These are phyloP conservation scores for Paecilomyces sp. DNA, from an alignment of 2,329 filamentous ascomycete species.

Conservation along the genomic window DNA sequence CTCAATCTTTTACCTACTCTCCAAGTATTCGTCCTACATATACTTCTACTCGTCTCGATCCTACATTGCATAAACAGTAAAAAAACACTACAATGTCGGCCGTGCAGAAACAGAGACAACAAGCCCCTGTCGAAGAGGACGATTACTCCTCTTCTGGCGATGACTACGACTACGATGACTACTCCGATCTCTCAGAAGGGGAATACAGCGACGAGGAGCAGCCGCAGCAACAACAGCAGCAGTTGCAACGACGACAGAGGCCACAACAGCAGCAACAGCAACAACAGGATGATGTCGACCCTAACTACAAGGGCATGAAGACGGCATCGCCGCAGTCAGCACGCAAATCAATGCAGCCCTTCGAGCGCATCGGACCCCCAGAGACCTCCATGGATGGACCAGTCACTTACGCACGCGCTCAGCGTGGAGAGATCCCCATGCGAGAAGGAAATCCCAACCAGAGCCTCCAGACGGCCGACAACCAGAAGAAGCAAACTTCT, in stretches of 20 bases:
- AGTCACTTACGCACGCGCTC: conserved; percentile 47
- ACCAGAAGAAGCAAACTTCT: conserved; percentile 28
- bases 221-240: conserved; percentile 7
- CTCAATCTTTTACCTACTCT: neutral
- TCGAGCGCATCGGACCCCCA: conserved; percentile 50
- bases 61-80: neutral
- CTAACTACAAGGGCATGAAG: conserved; percentile 7
- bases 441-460: conserved; percentile 46
- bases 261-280: conserved; percentile 5
- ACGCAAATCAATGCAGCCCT: conserved; percentile 45
- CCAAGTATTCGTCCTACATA: neutral
- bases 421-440: conserved; percentile 50
- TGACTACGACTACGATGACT: conserved; percentile 1
- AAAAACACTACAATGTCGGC: neutral
- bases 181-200: conserved; percentile 1
- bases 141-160: conserved; percentile 3
- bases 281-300: conserved; percentile 1
- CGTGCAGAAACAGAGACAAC: neutral
- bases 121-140: conserved; percentile 3
- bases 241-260: neutral
- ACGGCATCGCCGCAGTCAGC: conserved; percentile 33
- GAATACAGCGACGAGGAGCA: conserved; percentile 10
- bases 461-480: conserved; percentile 21
- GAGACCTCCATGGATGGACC: conserved; percentile 51
- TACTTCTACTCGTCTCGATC: neutral